Base-by-base conservation (phyloP, 106 monocot genomes). In the Allium cepa region DNA sequence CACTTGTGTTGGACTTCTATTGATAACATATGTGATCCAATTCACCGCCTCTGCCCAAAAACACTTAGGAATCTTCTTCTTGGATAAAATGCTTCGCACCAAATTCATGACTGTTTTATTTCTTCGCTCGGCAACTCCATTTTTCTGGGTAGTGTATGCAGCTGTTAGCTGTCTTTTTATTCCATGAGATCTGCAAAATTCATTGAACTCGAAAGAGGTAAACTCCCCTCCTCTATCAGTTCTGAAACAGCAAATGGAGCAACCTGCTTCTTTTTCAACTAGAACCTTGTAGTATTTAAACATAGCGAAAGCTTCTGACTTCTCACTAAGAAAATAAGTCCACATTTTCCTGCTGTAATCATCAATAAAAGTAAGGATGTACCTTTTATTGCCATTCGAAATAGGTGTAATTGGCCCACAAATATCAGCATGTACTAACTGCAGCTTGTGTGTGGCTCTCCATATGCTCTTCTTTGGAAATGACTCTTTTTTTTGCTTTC, bases 311-410 rank as follows among this genome's bases (percentile, higher is more conserved):
- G 58, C 13, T 14, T 59, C 58, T n/a, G 58, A 59, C 58, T 62
- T 62, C 7, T 62, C 22, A 10, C 0, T 7, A 4, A 62, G 22
- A 26, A 62, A 62, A 28, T 62, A 62, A 10, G 45, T 28, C 62
- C 26, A 62, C 5, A 28, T 13, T 13, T 62, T 62, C 45, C 62
- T 22, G 2, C 62, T 62, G 17, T 62, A 62, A 26, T 62, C 62
- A 28, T 62, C 62, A 26, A 62, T 62, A 28, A 62, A 62, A 8
- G 62, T 62, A 10, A 62, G 8, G 10, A 62, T 62, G 62, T 62
- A 62, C 13, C 22, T 62, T 13, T 28, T 62, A 10, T 62, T 13
- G 26, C 26, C 45, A 36, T 62, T 62, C 10, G 62, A 62, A 7
- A 13, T 7, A 10, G 62, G 62, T 10, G 17, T 22, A 13, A 62